Conservation (phyloP, 2,329 filamentous ascomycete species). For the Clonostachys rhizophaga region DNA sequence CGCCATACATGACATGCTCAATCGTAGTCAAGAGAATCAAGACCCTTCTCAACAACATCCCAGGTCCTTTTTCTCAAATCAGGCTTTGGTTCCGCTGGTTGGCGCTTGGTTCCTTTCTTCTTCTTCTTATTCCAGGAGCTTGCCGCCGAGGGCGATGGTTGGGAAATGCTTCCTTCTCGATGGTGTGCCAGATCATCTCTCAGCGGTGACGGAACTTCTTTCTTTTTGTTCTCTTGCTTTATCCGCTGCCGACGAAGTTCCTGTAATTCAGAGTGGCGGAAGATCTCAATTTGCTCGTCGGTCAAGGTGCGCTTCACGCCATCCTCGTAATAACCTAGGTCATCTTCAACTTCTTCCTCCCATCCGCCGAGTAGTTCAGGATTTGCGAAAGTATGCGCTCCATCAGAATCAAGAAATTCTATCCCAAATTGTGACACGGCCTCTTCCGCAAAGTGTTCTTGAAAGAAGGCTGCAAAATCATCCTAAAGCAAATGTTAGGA, state of each 20-base stretch:
- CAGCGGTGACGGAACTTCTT: background rate
- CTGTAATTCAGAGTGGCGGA: slow-evolving; percentile 84
- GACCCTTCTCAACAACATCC: slow-evolving; percentile 59
- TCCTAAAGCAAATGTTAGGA: slow-evolving; percentile 35
- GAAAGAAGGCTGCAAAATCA: slow-evolving; percentile 55
- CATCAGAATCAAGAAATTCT: slow-evolving; percentile 33
- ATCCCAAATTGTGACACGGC: slow-evolving; percentile 39
- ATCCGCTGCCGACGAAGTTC: slow-evolving; percentile 53
- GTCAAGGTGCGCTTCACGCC: slow-evolving; percentile 86
- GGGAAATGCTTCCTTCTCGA: background rate
- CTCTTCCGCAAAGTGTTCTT: slow-evolving; percentile 50
- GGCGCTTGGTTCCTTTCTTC: slow-evolving; percentile 28
- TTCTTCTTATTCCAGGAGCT: background rate
- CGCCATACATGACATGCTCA: slow-evolving; percentile 18
- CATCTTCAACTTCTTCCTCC: slow-evolving; percentile 53
- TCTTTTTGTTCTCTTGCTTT: slow-evolving; percentile 15
- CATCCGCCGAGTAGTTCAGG: background rate
- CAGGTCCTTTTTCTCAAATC: slow-evolving; percentile 63
- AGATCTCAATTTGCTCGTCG: slow-evolving; percentile 86
- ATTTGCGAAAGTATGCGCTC: slow-evolving; percentile 15
- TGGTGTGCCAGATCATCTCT: background rate
- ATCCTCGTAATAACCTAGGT: slow-evolving; percentile 79
- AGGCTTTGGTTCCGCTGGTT: slow-evolving; percentile 44
- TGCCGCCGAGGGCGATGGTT: background rate
- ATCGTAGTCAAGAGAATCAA: slow-evolving; percentile 58